Conservation (phyloP, 176 grass and related monocot species). For the Panicum miliaceum region DNA sequence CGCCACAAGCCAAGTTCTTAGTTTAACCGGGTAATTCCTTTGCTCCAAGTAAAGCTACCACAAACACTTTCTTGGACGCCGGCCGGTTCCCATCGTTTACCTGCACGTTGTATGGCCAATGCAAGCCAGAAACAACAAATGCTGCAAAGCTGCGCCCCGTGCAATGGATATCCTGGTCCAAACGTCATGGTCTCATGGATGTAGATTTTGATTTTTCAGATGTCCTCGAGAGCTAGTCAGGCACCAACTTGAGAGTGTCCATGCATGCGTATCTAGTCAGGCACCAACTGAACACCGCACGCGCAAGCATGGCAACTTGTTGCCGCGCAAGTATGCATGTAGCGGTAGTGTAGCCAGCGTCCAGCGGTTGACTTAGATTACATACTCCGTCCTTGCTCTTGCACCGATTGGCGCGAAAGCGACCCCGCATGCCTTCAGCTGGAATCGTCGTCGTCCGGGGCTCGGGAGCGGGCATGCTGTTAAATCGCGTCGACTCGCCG, state of each 20-base stretch:
- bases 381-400: neutral
- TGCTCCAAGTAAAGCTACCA: neutral
- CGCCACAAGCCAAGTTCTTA: neutral
- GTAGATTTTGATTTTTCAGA: neutral
- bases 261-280: neutral
- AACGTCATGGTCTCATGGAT: neutral
- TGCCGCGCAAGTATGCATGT: neutral
- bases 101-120: too few species aligned
- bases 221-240: neutral
- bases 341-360: neutral
- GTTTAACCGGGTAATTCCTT: neutral
- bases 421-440: conserved; percentile 22
- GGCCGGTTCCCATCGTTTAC: neutral
- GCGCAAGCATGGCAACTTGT: neutral
- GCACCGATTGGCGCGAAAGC: conserved; percentile 31
- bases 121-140: neutral
- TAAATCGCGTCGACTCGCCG: conserved; percentile 35
- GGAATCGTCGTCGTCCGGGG: conserved; percentile 31
- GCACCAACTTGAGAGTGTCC: neutral
- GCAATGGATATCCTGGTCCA: neutral
- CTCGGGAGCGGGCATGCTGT: neutral
- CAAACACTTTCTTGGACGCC: neutral
- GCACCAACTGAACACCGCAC: neutral
- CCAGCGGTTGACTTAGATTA: conserved; percentile 4
- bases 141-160: neutral